Base-by-base conservation (phyloP, 208 protist genomes). In the Crithidia expoeki region DNA sequence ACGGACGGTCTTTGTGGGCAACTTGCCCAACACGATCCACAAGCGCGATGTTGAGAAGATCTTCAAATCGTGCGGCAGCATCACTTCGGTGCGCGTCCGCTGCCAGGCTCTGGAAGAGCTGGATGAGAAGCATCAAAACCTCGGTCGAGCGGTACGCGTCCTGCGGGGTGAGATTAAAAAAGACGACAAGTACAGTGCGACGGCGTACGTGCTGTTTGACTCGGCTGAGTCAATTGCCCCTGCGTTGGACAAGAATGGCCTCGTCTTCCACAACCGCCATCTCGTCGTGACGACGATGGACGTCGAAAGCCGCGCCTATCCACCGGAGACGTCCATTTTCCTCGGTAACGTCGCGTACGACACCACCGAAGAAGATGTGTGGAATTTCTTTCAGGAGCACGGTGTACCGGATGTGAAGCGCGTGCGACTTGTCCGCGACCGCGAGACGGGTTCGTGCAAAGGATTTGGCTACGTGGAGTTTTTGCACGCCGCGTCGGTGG, bases 401-500 rank as follows among this genome's bases (percentile, higher is more conserved):
- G 90, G 90, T n/a, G 77, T 94, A 16, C 27, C 71, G 30, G 90
- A 94, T 71, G 85, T 95, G 47, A 85, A 81, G 71, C 84, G 90
- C 10, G 87, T 95, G 27, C 89, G 90, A 2, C 71, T 97, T n/a
- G 78, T 95, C n/a, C 83, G 90, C 25, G 90, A 96, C 49, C 78
- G 89, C 11, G 88, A 95, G 32, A 87, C 81, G 3, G 92, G 90
- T 36, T 62, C 65, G 40, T 94, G 90, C 78, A 96, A 97, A 58
- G 93, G 93, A 17, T 96, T 96, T 50, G 93, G 93, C 50, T 97
- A 97, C 67, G 93, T 97, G 10, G 89, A 97, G 74, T 97, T 97
- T 57, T 25, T 82, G 19, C 51, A 67, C 57, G 11, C 53, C 34
- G 28, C 79, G 10, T 93, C 86, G 11, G 90, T 96, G 11, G 33